Conservation (phyloP, 805 yeast species). For the Pichia nanzhaoensis region DNA sequence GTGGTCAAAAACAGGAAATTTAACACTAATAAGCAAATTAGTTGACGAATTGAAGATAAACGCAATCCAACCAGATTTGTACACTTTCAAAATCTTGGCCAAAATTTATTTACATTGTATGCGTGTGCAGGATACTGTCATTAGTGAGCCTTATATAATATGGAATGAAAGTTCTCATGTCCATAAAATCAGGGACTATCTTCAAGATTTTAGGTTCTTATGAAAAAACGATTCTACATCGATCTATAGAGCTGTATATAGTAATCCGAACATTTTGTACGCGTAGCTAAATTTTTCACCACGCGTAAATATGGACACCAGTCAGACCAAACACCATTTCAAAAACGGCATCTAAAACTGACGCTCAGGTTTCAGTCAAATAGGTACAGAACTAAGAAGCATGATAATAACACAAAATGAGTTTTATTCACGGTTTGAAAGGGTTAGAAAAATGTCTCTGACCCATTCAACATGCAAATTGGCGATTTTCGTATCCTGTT, state of each 20-base stretch:
- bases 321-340: too few relatives aligned
- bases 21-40: conserved; percentile 19
- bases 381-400: background rate
- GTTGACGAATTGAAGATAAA: conserved; percentile 26
- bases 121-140: conserved; percentile 18
- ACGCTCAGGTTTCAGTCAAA: too few relatives aligned
- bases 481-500: conserved; percentile 81
- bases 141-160: conserved; percentile 23
- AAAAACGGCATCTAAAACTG: too few relatives aligned
- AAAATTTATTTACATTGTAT: conserved; percentile 26
- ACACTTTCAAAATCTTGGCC: conserved; percentile 23
- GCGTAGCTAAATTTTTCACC: background rate
- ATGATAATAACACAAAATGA: conserved; percentile 76
- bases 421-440: conserved; percentile 60
- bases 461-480: conserved; percentile 91
- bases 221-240: too few relatives aligned
- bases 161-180: conserved; percentile 27
- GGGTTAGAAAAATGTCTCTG: conserved; percentile 61
- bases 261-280: too few relatives aligned
- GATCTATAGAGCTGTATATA: too few relatives aligned
- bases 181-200: conserved; percentile 21
- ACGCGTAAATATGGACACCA: background rate
- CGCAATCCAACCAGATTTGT: conserved; percentile 27
- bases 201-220: conserved; percentile 13
- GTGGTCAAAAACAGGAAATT: conserved; percentile 26